Conservation (phyloP, 331 rosid species). For the Telfairia occidentalis region DNA sequence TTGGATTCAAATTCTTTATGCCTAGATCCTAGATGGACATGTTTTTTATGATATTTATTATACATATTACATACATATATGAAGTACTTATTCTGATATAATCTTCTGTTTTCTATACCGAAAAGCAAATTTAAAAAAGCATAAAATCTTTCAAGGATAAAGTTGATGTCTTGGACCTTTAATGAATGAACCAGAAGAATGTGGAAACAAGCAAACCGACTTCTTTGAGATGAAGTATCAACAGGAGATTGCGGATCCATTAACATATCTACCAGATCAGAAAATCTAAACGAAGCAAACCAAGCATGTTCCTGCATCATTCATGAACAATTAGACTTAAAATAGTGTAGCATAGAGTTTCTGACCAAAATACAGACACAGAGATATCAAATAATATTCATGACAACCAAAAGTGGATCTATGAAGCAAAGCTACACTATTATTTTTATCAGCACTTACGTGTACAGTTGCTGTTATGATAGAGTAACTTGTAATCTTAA, state of each 20-base stretch:
- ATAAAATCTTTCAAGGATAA: neutral
- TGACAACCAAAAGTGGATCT: neutral
- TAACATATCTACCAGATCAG: slow-evolving; percentile 51
- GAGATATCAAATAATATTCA: neutral
- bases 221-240: slow-evolving; percentile 40
- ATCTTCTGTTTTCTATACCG: neutral
- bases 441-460: neutral
- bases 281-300: slow-evolving; percentile 42
- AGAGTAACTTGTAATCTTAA: neutral
- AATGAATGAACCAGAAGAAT: slow-evolving; percentile 48
- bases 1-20: neutral
- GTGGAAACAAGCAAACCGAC: slow-evolving; percentile 59
- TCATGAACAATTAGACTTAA: neutral
- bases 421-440: neutral
- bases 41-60: neutral
- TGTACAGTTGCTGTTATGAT: neutral
- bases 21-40: neutral
- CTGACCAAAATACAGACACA: neutral
- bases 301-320: slow-evolving; percentile 59
- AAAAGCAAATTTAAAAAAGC: neutral
- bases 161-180: slow-evolving; percentile 43
- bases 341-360: neutral
- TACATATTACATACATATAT: neutral
- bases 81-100: neutral
- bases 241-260: slow-evolving; percentile 45